Evolutionary conservation across 2,329 filamentous ascomycete species (phyloP).

Genomic region (Fusarium scirpi): DNA sequence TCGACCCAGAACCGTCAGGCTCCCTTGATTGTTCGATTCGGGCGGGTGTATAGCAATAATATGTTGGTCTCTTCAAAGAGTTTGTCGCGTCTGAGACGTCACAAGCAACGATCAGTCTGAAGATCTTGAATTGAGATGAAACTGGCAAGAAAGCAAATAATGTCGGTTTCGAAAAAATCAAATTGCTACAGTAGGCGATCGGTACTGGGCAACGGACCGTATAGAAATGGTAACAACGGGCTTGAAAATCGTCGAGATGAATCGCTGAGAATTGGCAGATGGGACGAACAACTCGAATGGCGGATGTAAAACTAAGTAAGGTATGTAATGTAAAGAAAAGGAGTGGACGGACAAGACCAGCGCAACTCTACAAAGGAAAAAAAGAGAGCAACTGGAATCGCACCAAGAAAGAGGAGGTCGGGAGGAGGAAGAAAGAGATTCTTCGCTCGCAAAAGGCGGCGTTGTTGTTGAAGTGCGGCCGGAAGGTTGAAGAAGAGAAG

Average conservation of each 20-base stretch:
- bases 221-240: constrained; percentile 32
- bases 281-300: constrained; percentile 42
- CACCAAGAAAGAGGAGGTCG: constrained; percentile 56
- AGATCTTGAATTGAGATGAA: constrained; percentile 29
- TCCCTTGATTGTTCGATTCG: constrained; percentile 25
- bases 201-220: constrained; percentile 41
- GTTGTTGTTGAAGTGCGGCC: constrained; percentile 40
- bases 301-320: constrained; percentile 41
- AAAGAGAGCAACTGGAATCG: constrained; percentile 68
- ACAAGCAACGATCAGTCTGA: constrained; percentile 37
- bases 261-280: constrained; percentile 43
- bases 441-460: constrained; percentile 47
- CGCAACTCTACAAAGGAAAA: constrained; percentile 57
- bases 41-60: constrained; percentile 10
- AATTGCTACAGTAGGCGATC: constrained; percentile 22
- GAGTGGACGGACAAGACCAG: constrained; percentile 73
- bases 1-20: constrained; percentile 9
- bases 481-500: constrained; percentile 44
- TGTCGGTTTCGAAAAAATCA: constrained; percentile 18
- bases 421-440: constrained; percentile 45
- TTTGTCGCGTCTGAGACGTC: constrained; percentile 31
- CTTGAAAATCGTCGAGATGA: constrained; percentile 38
- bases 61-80: constrained; percentile 6
- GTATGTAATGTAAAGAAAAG: constrained; percentile 53
- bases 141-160: constrained; percentile 14